Evolutionary conservation across 257 asterid genomes (phyloP), one percentile per base, ranked within the genome.

Genomic region (Petunia secreta): DNA sequence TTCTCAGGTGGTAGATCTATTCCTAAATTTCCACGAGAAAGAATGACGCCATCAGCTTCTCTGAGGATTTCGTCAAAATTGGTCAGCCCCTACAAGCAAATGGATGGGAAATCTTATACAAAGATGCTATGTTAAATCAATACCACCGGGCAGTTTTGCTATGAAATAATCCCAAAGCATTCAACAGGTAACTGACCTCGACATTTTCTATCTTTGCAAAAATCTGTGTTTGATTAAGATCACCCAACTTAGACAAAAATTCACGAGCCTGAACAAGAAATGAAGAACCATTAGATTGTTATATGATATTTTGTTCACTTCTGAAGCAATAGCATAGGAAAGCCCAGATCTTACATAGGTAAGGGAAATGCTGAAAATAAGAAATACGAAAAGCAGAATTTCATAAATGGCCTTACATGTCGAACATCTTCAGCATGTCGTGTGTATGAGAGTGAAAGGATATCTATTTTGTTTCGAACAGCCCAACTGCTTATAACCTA

Each of bases 1-100:
- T 95, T 93, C 86, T 95, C 98, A 7, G 99, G 98, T 34, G 99
- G 99, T 63, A 95, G 97, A 90, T 95, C 99, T 71, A 95, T 92
- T 43, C 99, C 99, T 80, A 93, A 92, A 83, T 95, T 95, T 63
- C 99, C 99, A 64, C 99, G 99, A 48, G 99, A 95, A 75, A 95
- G 95, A 74, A 95, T 95, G 82, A 95, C 92, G 59, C 97, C 99
- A 88, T 95, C 98, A 79, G 99, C 99, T 89, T 89, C 99, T 84
- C 81, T 84, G 38, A 95, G 91, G 87, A 95, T 95, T 94, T 95
- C 98, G 78, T 95, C 99, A 67, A 95, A 95, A 84, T 95, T 95
- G 73, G 90, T 90, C 80, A 95, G 87, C 75, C 99, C 99, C 98
- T 95, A 88, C 75, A 82, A 83, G 81, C 8, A 81, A 58, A 63